These are phyloP conservation scores for Aspergillus kassunensis DNA, from an alignment of 495 filamentous ascomycete genomes.

Conservation along the genomic window DNA sequence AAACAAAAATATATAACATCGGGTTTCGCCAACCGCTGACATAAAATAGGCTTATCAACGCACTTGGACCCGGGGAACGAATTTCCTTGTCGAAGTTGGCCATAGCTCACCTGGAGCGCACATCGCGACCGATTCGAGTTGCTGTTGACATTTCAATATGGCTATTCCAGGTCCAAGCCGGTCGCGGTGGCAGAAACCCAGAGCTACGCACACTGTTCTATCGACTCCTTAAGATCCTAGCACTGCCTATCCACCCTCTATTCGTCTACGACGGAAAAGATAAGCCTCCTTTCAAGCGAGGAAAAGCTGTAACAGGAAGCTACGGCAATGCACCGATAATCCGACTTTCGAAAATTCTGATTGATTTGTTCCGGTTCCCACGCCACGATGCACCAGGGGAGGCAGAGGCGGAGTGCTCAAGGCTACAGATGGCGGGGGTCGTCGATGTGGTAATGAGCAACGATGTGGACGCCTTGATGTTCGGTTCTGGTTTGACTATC, in stretches of 20 bases:
- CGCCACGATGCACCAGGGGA: slow-evolving; percentile 89
- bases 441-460: slow-evolving; percentile 96
- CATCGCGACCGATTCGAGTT: slow-evolving; percentile 70
- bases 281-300: slow-evolving; percentile 88
- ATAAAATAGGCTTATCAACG: slow-evolving; percentile 71
- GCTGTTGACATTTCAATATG: slow-evolving; percentile 97
- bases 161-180: slow-evolving; percentile 90
- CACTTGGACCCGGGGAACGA: slow-evolving; percentile 77
- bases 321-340: slow-evolving; percentile 51
- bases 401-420: slow-evolving; percentile 93
- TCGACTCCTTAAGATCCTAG: slow-evolving; percentile 77
- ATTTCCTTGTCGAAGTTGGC: slow-evolving; percentile 82
- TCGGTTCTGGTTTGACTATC: slow-evolving; percentile 74
- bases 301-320: slow-evolving; percentile 43
- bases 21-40: not conserved
- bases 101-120: slow-evolving; percentile 65
- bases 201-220: slow-evolving; percentile 92
- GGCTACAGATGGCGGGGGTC: slow-evolving; percentile 75
- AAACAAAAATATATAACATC: slow-evolving; percentile 22
- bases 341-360: slow-evolving; percentile 65
- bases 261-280: slow-evolving; percentile 95
- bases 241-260: slow-evolving; percentile 76
- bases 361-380: slow-evolving; percentile 80
- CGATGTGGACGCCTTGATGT: slow-evolving; percentile 98
- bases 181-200: slow-evolving; percentile 83